Evolutionary conservation across 2,329 filamentous ascomycete species (phyloP).

Genomic region (Diaporthe sp.): DNA sequence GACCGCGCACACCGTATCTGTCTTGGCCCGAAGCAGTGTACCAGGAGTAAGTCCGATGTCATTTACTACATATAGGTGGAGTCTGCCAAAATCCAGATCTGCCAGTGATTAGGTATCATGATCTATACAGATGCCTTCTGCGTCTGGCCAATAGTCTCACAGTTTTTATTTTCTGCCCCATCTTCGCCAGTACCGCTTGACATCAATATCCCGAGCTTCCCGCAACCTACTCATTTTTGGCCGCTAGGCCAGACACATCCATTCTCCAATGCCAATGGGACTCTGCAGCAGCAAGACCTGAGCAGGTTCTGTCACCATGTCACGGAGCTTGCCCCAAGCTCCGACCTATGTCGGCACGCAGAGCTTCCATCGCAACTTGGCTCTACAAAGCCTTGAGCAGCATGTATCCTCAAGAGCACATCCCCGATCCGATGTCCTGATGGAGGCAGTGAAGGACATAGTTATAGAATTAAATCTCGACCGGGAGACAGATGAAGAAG

Average conservation of each 20-base stretch:
- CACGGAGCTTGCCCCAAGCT: not conserved
- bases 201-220: not conserved
- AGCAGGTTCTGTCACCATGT: not conserved
- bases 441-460: not conserved
- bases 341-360: slow-evolving; percentile 28
- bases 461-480: not conserved
- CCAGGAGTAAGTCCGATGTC: not conserved
- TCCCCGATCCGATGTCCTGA: not conserved
- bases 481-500: slow-evolving; percentile 4
- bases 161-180: too few species aligned
- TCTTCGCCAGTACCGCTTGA: too few species aligned
- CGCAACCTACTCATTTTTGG: not conserved
- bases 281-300: not conserved
- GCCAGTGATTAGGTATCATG: too few species aligned
- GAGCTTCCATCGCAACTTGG: slow-evolving; percentile 5
- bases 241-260: too few species aligned
- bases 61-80: not conserved
- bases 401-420: not conserved
- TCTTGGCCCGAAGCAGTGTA: not conserved
- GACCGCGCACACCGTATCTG: not conserved
- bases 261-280: not conserved
- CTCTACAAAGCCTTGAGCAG: not conserved
- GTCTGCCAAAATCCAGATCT: too few species aligned
- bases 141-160: not conserved
- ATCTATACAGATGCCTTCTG: not conserved